These are phyloP conservation scores for Neurospora discreta DNA, from an alignment of 495 filamentous ascomycete genomes.

Conservation along the genomic window DNA sequence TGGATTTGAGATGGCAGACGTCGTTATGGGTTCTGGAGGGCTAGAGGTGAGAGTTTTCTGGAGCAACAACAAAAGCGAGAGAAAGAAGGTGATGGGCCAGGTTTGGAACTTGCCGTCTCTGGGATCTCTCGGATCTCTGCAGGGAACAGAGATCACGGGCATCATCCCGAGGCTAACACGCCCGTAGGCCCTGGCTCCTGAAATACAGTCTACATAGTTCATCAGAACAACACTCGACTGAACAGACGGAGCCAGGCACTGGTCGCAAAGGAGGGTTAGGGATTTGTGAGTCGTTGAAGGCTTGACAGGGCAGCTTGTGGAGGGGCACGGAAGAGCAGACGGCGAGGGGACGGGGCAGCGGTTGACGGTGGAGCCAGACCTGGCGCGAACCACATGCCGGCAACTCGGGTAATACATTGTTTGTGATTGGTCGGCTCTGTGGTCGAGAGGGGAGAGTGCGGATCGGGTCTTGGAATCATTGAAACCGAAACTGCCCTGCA, in stretches of 20 bases:
- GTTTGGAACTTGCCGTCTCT: background rate
- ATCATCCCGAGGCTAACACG: background rate
- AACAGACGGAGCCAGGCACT: too few relatives aligned
- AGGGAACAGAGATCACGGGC: background rate
- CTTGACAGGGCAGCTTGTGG: background rate
- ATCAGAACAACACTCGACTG: background rate
- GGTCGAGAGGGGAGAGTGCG: slow-evolving; percentile 7
- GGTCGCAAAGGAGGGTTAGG: background rate
- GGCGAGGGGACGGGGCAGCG: background rate
- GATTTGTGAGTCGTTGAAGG: background rate
- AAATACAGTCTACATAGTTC: too few relatives aligned
- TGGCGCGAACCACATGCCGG: slow-evolving; percentile 13
- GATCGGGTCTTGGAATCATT: slow-evolving; percentile 13
- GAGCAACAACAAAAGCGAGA: background rate
- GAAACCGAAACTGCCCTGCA: background rate
- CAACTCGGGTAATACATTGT: slow-evolving; percentile 22
- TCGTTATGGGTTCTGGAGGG: background rate
- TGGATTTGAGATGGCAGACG: background rate
- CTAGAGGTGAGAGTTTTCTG: background rate
- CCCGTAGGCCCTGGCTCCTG: background rate
- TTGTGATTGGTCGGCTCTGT: slow-evolving; percentile 14
- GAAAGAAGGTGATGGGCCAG: background rate
- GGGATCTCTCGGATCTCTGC: background rate
- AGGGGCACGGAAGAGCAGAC: background rate
- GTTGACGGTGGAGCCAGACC: background rate